Evolutionary conservation across 1,284 basidiomycete genomes (phyloP), one percentile per base, ranked within the genome.

Genomic region (Papiliotrema laurentii): DNA sequence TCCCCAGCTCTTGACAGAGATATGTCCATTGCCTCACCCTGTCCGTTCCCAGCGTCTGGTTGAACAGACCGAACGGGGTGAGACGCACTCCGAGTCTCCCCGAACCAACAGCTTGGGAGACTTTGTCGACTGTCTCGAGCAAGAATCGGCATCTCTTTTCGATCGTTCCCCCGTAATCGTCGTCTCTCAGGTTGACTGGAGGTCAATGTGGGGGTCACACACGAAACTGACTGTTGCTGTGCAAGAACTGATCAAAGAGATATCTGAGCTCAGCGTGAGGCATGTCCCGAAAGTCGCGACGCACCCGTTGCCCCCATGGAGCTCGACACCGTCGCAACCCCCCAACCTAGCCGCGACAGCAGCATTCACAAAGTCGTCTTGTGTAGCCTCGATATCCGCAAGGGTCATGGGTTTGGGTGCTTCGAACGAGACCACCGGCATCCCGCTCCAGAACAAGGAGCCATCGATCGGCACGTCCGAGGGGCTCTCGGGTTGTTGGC

Each of bases 271-370:
- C 9, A 25, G 9, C 7, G 21, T 39, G 13, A 39, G 19, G 13
- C 5, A 26, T 39, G 13, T 9, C n/a, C n/a, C 30, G 10, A 16
- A 33, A 16, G 19, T 37, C 9, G 7, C 35, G 10, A 58, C 54
- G 28, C 49, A 54, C 27, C 60, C 60, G 38, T 63, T 63, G n/a
- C 58, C 58, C 5, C 46, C 60, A 47, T 64, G 63, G 18, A 68
- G 53, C 53, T 68, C 67, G 16, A 68, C 47, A 4, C 68, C 70
- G 47, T 72, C 70, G 47, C 61, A 68, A 4, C 70, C 70, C 7
- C 59, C 60, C 37, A 47, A 40, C 5, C 46, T 49, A 3, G 61
- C 58, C 1, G 41, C 50, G n/a, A 28, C 27, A 2, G 66, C 66
- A 9, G 59, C 54, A 2, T 40, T 40, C 2, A 58, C 61, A 45